Evolutionary conservation across 2,329 filamentous ascomycete species (phyloP).

Genomic region (Thermothelomyces thermophilus): DNA sequence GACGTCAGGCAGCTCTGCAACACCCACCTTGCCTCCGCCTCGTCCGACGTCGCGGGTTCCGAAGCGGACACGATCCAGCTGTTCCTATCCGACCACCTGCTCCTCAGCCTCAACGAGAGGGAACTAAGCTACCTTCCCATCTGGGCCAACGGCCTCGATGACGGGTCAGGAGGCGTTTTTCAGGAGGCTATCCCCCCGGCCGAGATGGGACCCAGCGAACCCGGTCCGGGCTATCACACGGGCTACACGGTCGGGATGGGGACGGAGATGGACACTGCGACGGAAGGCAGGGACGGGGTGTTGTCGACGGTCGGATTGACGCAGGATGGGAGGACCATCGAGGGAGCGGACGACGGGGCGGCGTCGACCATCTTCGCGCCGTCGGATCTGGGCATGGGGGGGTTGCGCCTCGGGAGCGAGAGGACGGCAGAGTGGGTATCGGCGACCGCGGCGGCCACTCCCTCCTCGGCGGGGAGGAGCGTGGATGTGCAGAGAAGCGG

Average conservation of each 20-base stretch:
- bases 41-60: neutral
- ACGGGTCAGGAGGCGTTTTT: conserved; percentile 46
- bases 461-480: conserved; percentile 27
- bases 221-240: conserved; percentile 43
- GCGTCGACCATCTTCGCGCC: conserved; percentile 29
- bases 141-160: conserved; percentile 54
- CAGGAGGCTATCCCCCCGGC: conserved; percentile 36
- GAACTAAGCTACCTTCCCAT: conserved; percentile 59
- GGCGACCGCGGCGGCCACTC: too few relatives aligned
- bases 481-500: conserved; percentile 36
- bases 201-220: conserved; percentile 39
- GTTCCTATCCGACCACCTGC: conserved; percentile 37
- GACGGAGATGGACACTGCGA: conserved; percentile 24
- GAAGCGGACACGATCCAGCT: conserved; percentile 32
- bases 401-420: conserved; percentile 28
- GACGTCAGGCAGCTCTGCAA: neutral
- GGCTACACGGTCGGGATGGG: conserved; percentile 32
- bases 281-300: neutral
- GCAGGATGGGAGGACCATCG: too few relatives aligned
- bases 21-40: neutral
- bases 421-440: too few relatives aligned
- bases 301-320: too few relatives aligned
- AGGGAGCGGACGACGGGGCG: neutral
- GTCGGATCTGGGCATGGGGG: conserved; percentile 32
- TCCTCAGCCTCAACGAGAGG: conserved; percentile 47